Percentiles rank a stretch among this genome's conserved stretches.
Evolutionary conservation across 75 land plant species (phyloP).

Genomic region (Pinus tabuliformis): DNA sequence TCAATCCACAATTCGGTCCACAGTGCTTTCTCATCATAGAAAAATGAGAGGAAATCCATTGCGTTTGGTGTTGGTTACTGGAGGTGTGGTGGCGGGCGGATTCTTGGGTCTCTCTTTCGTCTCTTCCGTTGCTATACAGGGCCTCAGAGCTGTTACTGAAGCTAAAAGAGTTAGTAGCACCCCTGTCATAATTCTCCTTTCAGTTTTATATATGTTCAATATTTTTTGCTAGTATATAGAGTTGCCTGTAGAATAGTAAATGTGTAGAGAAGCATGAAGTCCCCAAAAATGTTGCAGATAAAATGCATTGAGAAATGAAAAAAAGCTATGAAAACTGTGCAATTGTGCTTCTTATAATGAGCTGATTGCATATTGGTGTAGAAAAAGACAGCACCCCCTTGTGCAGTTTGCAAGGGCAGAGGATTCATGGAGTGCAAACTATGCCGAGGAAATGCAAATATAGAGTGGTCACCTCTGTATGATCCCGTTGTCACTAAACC

Average conservation of each 20-base stretch:
- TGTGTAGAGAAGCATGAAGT: neutral
- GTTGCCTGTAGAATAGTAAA: neutral
- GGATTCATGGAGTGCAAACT: conserved; percentile 67
- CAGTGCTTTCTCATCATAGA: no score
- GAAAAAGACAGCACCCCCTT: conserved; percentile 54
- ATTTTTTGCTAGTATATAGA: neutral
- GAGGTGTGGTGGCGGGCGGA: conserved; percentile 42
- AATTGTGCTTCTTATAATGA: neutral
- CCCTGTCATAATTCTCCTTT: neutral
- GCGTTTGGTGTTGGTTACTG: conserved; percentile 24
- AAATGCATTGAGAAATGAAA: no score
- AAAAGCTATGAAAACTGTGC: neutral
- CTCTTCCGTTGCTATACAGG: conserved; percentile 35
- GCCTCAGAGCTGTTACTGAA: conserved; percentile 37
- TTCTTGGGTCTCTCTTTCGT: conserved; percentile 41
- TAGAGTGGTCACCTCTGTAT: conserved; percentile 73
- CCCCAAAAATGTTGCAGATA: neutral
- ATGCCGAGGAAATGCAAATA: conserved; percentile 63
- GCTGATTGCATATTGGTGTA: conserved; percentile 11
- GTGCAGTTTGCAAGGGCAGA: conserved; percentile 68
- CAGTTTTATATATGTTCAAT: neutral
- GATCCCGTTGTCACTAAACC: conserved; percentile 63
- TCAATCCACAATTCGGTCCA: no score
- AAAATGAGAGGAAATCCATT: conserved; percentile 18
- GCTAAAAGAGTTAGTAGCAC: conserved; percentile 29